Evolutionary conservation across 192 early-diverging fungal species (phyloP).

Genomic region (Tieghemiomyces parasiticus): DNA sequence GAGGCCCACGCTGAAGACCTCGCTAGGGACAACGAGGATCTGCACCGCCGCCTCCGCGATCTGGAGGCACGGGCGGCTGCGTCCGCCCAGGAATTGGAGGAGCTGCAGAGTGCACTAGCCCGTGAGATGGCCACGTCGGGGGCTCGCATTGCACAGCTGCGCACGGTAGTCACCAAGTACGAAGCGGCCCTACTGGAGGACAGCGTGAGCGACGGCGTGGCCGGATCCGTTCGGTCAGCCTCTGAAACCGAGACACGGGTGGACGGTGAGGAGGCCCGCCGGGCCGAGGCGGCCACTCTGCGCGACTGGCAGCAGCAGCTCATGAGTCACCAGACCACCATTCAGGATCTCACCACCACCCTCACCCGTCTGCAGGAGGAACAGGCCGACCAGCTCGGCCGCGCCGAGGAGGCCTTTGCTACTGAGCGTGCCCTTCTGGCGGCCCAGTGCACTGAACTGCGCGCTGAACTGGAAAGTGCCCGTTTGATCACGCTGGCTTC

Average conservation of each 20-base stretch:
- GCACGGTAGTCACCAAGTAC: conserved; percentile 5
- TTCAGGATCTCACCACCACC: conserved; percentile 2
- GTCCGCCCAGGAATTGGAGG: neutral
- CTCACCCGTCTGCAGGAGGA: conserved; percentile 2
- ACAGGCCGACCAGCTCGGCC: neutral
- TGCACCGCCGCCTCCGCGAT: conserved; percentile 11
- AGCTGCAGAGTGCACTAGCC: neutral
- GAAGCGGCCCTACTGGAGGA: too few relatives aligned
- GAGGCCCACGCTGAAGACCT: too few relatives aligned
- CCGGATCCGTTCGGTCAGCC: neutral
- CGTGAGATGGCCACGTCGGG: conserved; percentile 3
- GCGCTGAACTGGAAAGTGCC: neutral
- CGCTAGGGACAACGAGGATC: conserved; percentile 11
- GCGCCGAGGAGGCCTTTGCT: neutral
- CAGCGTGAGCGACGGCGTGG: too few relatives aligned
- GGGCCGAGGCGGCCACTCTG: too few relatives aligned
- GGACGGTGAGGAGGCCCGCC: conserved; percentile 1
- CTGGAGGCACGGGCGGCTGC: conserved; percentile 3
- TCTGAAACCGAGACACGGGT: conserved; percentile 11
- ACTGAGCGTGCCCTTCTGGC: neutral
- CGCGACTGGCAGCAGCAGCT: conserved; percentile 1
- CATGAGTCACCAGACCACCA: conserved; percentile 1
- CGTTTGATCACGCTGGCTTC: too few relatives aligned
- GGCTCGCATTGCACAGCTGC: conserved; percentile 1
- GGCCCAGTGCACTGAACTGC: neutral